Evolutionary conservation across 129 eudicot genomes (phyloP).

Genomic region (Arctium lappa): DNA sequence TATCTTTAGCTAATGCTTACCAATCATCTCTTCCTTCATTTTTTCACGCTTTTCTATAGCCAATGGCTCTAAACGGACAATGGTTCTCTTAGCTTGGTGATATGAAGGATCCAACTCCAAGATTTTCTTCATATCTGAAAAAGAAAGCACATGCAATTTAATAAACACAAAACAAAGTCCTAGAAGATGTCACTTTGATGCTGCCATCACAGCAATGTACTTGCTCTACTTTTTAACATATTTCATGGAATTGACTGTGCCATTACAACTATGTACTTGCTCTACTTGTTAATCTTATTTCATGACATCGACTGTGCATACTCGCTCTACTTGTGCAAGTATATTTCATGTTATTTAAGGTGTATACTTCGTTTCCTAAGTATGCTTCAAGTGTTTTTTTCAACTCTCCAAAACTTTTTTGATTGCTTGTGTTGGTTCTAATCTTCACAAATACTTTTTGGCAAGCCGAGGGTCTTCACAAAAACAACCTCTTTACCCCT

Average conservation of each 20-base stretch:
- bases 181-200: not conserved
- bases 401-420: not conserved
- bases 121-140: constrained; percentile 50
- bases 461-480: no score
- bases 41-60: constrained; percentile 71
- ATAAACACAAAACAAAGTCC: not conserved
- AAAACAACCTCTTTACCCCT: not conserved
- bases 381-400: not conserved
- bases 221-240: no score
- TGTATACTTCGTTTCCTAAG: not conserved
- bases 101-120: constrained; percentile 65
- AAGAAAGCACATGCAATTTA: not conserved
- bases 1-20: constrained; percentile 23
- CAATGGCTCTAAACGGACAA: constrained; percentile 44
- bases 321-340: not conserved
- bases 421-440: not conserved
- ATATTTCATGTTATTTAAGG: not conserved
- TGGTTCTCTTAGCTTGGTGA: constrained; percentile 51
- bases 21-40: constrained; percentile 78
- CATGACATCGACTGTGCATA: not conserved
- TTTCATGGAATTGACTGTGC: not conserved
- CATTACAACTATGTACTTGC: not conserved
- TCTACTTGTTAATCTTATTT: not conserved
- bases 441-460: not conserved
- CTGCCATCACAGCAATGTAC: not conserved